Evolutionary conservation across 1,284 basidiomycete genomes (phyloP).

Genomic region (Stereum hirsutum): DNA sequence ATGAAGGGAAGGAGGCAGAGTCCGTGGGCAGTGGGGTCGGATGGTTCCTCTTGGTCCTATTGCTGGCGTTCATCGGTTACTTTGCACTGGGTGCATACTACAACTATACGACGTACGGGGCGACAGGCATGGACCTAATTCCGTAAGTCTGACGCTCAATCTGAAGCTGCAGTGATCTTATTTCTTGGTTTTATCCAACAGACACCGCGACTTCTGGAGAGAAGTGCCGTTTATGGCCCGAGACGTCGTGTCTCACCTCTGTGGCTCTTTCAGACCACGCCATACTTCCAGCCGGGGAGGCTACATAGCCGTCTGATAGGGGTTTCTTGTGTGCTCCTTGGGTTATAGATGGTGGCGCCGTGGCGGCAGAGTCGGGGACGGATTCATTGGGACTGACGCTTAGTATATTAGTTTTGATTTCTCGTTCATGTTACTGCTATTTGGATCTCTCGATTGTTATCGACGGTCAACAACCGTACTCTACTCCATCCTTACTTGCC

Average conservation of each 20-base stretch:
- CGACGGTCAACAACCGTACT: no score
- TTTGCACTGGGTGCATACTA: constrained; percentile 72
- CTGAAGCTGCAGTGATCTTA: constrained; percentile 4
- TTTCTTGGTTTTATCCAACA: constrained; percentile 18
- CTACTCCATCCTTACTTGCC: no score
- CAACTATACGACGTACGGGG: constrained; percentile 78
- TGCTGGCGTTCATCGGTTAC: constrained; percentile 60
- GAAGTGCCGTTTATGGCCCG: constrained; percentile 78
- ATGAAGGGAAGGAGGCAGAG: constrained; percentile 21
- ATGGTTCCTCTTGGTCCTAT: constrained; percentile 71
- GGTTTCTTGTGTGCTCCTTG: no score
- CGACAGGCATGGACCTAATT: constrained; percentile 69
- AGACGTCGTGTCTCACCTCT: constrained; percentile 69
- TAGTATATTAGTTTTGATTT: no score
- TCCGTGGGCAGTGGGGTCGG: constrained; percentile 65
- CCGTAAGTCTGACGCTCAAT: constrained; percentile 41
- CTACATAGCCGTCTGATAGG: constrained; percentile 61
- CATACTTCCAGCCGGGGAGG: constrained; percentile 55
- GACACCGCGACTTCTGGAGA: constrained; percentile 81
- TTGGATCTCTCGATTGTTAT: no score
- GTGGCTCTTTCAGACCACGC: constrained; percentile 58
- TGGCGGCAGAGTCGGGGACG: no score
- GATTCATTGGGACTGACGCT: no score
- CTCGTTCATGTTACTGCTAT: no score
- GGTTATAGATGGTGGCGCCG: not conserved